phyloP scores from a whole-genome alignment of 257 asterid genomes.

The Solanum clarkiae region DNA sequence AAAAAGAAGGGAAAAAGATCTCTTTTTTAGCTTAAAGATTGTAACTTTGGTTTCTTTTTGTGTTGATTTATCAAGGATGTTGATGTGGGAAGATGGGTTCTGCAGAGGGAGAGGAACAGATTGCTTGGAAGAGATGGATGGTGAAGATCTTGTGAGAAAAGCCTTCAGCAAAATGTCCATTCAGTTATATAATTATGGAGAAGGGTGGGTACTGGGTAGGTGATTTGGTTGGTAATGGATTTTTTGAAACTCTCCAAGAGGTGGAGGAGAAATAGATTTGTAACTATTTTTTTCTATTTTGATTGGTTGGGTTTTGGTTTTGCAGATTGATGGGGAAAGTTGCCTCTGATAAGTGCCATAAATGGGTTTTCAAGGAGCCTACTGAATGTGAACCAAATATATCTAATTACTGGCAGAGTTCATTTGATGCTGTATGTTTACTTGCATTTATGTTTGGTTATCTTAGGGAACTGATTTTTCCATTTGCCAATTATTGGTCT shows the following conservation, averaged over 20 bases:
- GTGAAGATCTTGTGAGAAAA: constrained; percentile 83
- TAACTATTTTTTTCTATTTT: constrained; percentile 3
- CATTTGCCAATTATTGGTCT: constrained; percentile 26
- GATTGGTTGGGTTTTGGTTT: constrained; percentile 25
- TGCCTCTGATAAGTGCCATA: constrained; percentile 99
- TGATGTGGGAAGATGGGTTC: constrained; percentile 99
- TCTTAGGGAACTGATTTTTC: constrained; percentile 1
- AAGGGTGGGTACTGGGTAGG: constrained; percentile 99
- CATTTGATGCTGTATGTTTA: constrained; percentile 96
- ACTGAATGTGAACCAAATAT: constrained; percentile 90
- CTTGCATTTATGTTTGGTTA: background rate
- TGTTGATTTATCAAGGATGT: constrained; percentile 54
- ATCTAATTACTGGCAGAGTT: constrained; percentile 99
- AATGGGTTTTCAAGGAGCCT: constrained; percentile 99
- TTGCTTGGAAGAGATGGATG: constrained; percentile 75
- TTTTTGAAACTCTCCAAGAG: constrained; percentile 16
- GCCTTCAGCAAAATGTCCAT: constrained; percentile 99
- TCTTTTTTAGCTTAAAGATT: background rate
- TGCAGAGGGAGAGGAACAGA: constrained; percentile 82
- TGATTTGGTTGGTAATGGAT: constrained; percentile 44
- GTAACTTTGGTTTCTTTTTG: background rate
- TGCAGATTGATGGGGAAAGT: constrained; percentile 99
- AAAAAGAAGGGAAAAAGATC: background rate
- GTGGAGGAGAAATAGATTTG: background rate
- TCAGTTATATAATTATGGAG: constrained; percentile 99